Evolutionary conservation across 176 grass and related monocot genomes (phyloP).

Genomic region (Phoenix roebelenii): DNA sequence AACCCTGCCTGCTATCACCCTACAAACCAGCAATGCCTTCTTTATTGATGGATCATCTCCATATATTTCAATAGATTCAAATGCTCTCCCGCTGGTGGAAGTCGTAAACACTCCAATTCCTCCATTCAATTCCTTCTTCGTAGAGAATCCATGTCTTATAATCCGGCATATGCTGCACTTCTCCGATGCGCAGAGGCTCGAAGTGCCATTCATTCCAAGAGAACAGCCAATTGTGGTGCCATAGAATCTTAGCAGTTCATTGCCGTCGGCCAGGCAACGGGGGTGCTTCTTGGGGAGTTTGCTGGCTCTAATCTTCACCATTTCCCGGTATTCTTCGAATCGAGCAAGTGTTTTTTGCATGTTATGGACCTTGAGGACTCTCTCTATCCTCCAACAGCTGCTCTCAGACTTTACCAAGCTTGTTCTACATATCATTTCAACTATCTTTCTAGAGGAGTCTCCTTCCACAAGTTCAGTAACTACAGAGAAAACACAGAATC

Average conservation of each 20-base stretch:
- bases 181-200: background rate
- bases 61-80: constrained; percentile 39
- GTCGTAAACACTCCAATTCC: constrained; percentile 75
- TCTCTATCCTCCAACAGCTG: constrained; percentile 26
- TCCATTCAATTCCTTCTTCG: constrained; percentile 33
- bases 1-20: constrained; percentile 77
- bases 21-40: constrained; percentile 75
- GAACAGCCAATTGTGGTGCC: constrained; percentile 1
- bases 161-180: constrained; percentile 4
- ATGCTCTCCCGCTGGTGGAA: constrained; percentile 74
- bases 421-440: constrained; percentile 94
- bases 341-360: background rate
- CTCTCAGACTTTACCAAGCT: constrained; percentile 85
- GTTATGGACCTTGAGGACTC: constrained; percentile 15
- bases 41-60: constrained; percentile 1
- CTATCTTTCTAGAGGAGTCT: constrained; percentile 91
- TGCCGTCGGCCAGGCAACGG: background rate
- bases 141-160: constrained; percentile 10
- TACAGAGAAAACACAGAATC: constrained; percentile 1
- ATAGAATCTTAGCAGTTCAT: constrained; percentile 7
- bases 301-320: constrained; percentile 4
- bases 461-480: constrained; percentile 93
- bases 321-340: constrained; percentile 14
- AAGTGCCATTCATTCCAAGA: background rate
- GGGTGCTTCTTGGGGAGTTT: constrained; percentile 3